Evolutionary conservation across 805 yeast genomes (phyloP).

Genomic region (Hanseniaspora jakobsenii): DNA sequence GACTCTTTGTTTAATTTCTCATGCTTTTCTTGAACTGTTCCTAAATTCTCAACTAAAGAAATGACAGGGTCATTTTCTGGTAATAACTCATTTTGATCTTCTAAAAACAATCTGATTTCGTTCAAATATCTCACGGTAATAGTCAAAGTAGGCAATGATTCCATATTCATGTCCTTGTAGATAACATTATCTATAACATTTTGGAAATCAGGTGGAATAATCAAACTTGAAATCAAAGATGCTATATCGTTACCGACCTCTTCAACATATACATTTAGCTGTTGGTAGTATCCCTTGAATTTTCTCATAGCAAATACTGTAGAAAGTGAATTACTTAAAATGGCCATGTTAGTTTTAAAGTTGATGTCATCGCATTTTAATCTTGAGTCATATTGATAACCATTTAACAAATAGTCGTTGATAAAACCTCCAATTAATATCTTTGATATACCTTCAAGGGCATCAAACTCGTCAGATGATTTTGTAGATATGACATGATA

Average conservation of each 20-base stretch:
- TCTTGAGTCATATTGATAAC: conserved; percentile 22
- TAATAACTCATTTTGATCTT: conserved; percentile 32
- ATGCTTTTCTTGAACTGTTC: conserved; percentile 31
- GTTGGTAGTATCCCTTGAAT: conserved; percentile 26
- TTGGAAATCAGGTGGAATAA: conserved; percentile 26
- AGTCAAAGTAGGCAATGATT: conserved; percentile 32
- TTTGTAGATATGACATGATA: conserved; percentile 31
- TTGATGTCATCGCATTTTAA: background rate
- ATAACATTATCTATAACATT: conserved; percentile 23
- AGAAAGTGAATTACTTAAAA: conserved; percentile 19
- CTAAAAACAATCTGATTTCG: conserved; percentile 35
- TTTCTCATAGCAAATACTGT: conserved; percentile 24
- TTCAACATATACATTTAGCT: conserved; percentile 26
- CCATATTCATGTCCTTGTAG: conserved; percentile 25
- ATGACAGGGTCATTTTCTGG: conserved; percentile 47
- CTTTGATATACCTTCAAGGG: conserved; percentile 44
- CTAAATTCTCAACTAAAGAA: conserved; percentile 32
- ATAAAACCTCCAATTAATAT: conserved; percentile 23
- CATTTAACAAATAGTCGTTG: conserved; percentile 21
- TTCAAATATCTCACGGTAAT: conserved; percentile 38
- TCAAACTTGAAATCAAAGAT: conserved; percentile 21
- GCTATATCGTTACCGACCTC: conserved; percentile 25
- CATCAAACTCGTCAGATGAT: conserved; percentile 54
- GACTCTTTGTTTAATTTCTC: conserved; percentile 18
- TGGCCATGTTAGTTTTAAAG: conserved; percentile 19